phyloP scores from a whole-genome alignment of 768 basidiomycete genomes.

The Lanmaoa pseudosensibilis region DNA sequence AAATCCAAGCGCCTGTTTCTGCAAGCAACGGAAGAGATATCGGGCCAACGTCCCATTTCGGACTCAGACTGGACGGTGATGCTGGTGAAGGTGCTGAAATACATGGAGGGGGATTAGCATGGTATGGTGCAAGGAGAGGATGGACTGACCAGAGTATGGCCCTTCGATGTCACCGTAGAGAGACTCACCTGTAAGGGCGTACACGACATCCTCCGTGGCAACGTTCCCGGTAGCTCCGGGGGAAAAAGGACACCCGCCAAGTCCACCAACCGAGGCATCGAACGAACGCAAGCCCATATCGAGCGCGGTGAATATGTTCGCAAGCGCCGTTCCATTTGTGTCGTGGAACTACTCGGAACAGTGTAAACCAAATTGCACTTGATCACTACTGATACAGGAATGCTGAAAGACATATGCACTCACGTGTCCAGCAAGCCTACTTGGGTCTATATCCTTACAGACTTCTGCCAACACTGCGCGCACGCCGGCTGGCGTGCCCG shows the following conservation, averaged over 20 bases:
- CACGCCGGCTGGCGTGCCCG: slow-evolving; percentile 72
- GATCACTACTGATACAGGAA: background rate
- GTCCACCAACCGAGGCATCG: slow-evolving; percentile 81
- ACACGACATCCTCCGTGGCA: slow-evolving; percentile 89
- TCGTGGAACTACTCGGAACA: slow-evolving; percentile 70
- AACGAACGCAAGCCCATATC: slow-evolving; percentile 76
- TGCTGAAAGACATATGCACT: slow-evolving; percentile 36
- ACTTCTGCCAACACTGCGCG: slow-evolving; percentile 70
- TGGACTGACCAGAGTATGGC: slow-evolving; percentile 19
- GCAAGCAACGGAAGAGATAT: slow-evolving; percentile 67
- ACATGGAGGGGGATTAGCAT: background rate
- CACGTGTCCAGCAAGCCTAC: slow-evolving; percentile 64
- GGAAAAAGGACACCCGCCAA: slow-evolving; percentile 95
- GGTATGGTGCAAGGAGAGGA: background rate
- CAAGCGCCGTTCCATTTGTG: slow-evolving; percentile 81
- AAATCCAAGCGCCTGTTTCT: slow-evolving; percentile 84
- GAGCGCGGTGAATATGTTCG: slow-evolving; percentile 73
- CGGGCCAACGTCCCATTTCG: slow-evolving; percentile 37
- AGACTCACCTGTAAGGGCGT: slow-evolving; percentile 68
- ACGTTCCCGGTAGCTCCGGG: slow-evolving; percentile 96
- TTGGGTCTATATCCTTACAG: slow-evolving; percentile 56
- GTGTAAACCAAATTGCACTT: background rate
- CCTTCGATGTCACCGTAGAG: slow-evolving; percentile 51
- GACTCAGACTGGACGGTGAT: background rate
- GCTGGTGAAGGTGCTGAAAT: background rate